Percentiles rank a stretch among this genome's conserved stretches.
These are phyloP conservation scores for Microcyclosporella mali DNA, from an alignment of 2,329 filamentous ascomycete species.

Conservation along the genomic window DNA sequence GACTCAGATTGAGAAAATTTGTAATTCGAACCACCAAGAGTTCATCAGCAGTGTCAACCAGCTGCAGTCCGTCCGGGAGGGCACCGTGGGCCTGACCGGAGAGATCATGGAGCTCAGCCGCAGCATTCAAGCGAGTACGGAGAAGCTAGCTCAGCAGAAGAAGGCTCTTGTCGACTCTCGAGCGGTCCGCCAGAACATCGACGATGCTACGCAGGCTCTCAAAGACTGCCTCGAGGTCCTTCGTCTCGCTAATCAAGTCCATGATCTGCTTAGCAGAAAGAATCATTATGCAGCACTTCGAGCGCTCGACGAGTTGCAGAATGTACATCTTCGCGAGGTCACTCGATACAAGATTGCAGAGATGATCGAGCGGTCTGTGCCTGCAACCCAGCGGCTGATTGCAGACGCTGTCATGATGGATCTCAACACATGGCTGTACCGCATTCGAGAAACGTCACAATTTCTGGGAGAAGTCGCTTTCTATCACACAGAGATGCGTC, in stretches of 20 bases:
- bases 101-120: constrained; percentile 91
- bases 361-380: constrained; percentile 92
- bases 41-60: constrained; percentile 92
- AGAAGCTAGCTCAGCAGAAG: constrained; percentile 91
- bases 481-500: constrained; percentile 85
- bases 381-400: constrained; percentile 83
- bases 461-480: constrained; percentile 95
- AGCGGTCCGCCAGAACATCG: constrained; percentile 88
- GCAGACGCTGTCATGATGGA: constrained; percentile 96
- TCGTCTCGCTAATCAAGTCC: constrained; percentile 85
- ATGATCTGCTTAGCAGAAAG: constrained; percentile 85
- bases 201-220: constrained; percentile 81
- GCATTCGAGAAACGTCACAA: constrained; percentile 91
- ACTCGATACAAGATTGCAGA: constrained; percentile 93
- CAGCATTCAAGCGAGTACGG: constrained; percentile 89
- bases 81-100: constrained; percentile 77
- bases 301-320: constrained; percentile 89
- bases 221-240: constrained; percentile 89
- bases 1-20: constrained; percentile 86
- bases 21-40: constrained; percentile 92
- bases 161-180: constrained; percentile 88
- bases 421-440: constrained; percentile 92
- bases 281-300: constrained; percentile 93
- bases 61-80: constrained; percentile 84
- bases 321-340: constrained; percentile 89